phyloP scores from a whole-genome alignment of 208 protist genomes.

The Trichomonas tenax region DNA sequence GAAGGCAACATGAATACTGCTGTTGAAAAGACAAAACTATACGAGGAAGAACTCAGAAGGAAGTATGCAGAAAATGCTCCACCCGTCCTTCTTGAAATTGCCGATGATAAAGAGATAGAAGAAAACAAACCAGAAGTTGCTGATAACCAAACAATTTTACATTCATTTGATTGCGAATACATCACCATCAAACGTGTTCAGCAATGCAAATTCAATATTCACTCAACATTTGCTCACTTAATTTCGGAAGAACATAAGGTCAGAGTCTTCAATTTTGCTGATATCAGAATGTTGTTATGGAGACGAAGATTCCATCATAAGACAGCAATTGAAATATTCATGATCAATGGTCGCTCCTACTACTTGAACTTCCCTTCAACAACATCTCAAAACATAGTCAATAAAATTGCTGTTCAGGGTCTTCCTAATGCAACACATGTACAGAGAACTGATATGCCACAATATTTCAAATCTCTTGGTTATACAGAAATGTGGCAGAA shows the following conservation, averaged over 20 bases:
- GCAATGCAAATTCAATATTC: not conserved
- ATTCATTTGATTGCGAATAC: not conserved
- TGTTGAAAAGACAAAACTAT: not conserved
- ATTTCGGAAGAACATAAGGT: not conserved
- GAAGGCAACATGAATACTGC: not conserved
- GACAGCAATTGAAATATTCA: not conserved
- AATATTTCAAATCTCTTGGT: not conserved
- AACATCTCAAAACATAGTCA: not conserved
- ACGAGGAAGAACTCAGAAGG: not conserved
- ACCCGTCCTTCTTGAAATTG: not conserved
- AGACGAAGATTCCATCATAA: not conserved
- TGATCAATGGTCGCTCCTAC: not conserved
- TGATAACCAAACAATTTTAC: not conserved
- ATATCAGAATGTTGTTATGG: not conserved
- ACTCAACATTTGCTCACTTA: not conserved
- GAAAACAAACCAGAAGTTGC: not conserved
- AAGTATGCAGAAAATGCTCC: not conserved
- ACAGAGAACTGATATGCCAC: not conserved
- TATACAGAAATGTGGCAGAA: not conserved
- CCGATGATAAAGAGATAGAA: not conserved
- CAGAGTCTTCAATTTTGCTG: not conserved
- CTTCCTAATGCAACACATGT: not conserved
- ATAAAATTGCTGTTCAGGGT: not conserved
- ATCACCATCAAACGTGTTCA: not conserved
- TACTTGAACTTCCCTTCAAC: not conserved